Conservation (phyloP, 2,329 filamentous ascomycete genomes). For the Cytospora mali region DNA sequence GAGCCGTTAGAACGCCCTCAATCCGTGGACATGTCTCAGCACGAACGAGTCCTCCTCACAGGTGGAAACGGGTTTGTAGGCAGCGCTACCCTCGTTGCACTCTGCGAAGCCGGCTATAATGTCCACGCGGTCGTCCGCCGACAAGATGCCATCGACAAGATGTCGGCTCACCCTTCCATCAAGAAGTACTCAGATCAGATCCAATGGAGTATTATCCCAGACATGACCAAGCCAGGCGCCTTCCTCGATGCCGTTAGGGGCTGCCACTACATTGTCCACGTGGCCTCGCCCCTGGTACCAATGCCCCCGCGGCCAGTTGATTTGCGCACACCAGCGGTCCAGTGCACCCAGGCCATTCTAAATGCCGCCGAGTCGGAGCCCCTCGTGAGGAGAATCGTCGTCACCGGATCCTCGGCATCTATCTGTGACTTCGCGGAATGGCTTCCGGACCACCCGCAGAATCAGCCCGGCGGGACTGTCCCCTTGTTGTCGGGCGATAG, state of each 20-base stretch:
- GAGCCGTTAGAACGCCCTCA: too few species aligned
- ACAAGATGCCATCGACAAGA: constrained; percentile 16
- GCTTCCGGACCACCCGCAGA: background rate
- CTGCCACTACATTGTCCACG: constrained; percentile 12
- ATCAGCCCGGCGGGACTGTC: background rate
- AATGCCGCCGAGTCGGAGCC: constrained; percentile 16
- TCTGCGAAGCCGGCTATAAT: constrained; percentile 19
- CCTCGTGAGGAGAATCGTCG: constrained; percentile 11
- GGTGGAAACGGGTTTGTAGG: constrained; percentile 17
- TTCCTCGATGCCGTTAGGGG: constrained; percentile 15
- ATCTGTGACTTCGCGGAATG: background rate
- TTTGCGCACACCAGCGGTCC: constrained; percentile 8
- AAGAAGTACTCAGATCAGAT: constrained; percentile 2
- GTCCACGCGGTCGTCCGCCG: constrained; percentile 16
- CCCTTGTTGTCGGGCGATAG: background rate
- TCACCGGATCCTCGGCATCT: constrained; percentile 12
- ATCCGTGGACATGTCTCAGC: background rate
- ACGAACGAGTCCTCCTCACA: constrained; percentile 13
- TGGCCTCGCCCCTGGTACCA: constrained; percentile 13
- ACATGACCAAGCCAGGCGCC: constrained; percentile 7
- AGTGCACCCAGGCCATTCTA: constrained; percentile 13
- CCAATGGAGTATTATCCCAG: constrained; percentile 16
- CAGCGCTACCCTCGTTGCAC: constrained; percentile 12
- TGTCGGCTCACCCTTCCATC: background rate
- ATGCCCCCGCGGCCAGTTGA: background rate